Conservation (phyloP, 2,329 filamentous ascomycete genomes). For the Apiospora aurea region DNA sequence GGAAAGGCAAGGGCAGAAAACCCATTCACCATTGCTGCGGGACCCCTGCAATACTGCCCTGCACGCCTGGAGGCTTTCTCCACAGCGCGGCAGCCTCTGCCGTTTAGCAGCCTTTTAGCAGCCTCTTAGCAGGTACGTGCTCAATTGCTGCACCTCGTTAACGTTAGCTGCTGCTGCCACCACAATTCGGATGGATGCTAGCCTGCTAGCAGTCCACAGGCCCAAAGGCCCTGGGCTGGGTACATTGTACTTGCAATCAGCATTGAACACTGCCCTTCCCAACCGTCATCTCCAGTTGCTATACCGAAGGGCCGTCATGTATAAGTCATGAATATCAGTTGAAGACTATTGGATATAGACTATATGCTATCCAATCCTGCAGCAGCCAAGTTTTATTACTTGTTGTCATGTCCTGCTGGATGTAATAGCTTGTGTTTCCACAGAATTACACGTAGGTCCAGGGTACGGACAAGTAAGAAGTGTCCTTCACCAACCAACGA, state of each 20-base stretch:
- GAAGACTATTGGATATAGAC: not conserved
- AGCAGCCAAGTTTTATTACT: not conserved
- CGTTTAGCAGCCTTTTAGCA: not conserved
- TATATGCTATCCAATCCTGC: not conserved
- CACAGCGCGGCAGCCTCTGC: conserved; percentile 12
- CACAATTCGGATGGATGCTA: not conserved
- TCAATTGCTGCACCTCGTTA: not conserved
- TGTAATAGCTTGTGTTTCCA: not conserved
- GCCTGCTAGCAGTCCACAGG: not conserved
- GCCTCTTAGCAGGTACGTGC: not conserved
- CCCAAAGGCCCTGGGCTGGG: not conserved
- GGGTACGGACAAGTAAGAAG: not conserved
- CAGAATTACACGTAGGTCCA: not conserved
- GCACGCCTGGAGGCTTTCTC: not conserved
- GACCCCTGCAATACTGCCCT: too few species aligned
- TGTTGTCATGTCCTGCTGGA: not conserved
- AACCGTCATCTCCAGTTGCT: not conserved
- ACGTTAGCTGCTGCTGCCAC: not conserved
- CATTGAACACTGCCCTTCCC: too few species aligned
- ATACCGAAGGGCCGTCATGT: not conserved
- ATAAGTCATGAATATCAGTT: not conserved
- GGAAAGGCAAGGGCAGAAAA: not conserved
- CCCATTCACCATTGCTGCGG: not conserved
- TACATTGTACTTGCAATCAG: not conserved
- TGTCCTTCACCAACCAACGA: not conserved